These are phyloP conservation scores for Ogataea ramenticola DNA, from an alignment of 805 yeast genomes.

Conservation along the genomic window DNA sequence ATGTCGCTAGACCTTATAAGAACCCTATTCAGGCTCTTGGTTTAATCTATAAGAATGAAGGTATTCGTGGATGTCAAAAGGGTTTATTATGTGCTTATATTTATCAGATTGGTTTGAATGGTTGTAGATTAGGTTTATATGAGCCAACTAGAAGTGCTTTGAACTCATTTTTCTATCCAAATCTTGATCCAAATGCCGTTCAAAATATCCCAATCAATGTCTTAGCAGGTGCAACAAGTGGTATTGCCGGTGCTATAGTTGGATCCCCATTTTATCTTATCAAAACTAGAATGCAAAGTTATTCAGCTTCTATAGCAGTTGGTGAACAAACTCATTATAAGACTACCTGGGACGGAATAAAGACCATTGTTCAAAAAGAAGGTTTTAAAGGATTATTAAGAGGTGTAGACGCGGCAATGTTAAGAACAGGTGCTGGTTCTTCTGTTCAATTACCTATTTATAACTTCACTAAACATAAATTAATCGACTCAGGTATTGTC, in stretches of 20 bases:
- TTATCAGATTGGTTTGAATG: constrained; percentile 87
- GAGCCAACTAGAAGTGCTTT: constrained; percentile 71
- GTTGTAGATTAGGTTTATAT: constrained; percentile 89
- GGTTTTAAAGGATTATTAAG: constrained; percentile 77
- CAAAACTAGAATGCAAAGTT: constrained; percentile 96
- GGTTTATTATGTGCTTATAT: constrained; percentile 85
- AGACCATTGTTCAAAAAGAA: constrained; percentile 52
- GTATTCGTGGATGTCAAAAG: constrained; percentile 79
- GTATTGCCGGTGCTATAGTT: constrained; percentile 79
- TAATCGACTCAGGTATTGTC: constrained; percentile 46
- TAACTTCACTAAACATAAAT: constrained; percentile 61
- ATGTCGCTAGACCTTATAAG: constrained; percentile 51
- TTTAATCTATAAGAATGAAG: constrained; percentile 72
- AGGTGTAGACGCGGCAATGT: constrained; percentile 91
- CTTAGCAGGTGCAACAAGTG: constrained; percentile 73
- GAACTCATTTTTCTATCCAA: constrained; percentile 50
- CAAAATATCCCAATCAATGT: constrained; percentile 59
- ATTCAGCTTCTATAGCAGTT: constrained; percentile 53
- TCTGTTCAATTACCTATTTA: constrained; percentile 92
- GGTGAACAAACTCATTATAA: constrained; percentile 92
- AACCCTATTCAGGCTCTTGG: constrained; percentile 82
- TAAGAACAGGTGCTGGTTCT: constrained; percentile 94
- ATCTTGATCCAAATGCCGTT: constrained; percentile 36
- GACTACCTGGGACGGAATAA: constrained; percentile 61
- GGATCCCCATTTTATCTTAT: constrained; percentile 91